Evolutionary conservation across 208 protist genomes (phyloP), one percentile per base, ranked within the genome.

Genomic region (Wallacemonas sp.): DNA sequence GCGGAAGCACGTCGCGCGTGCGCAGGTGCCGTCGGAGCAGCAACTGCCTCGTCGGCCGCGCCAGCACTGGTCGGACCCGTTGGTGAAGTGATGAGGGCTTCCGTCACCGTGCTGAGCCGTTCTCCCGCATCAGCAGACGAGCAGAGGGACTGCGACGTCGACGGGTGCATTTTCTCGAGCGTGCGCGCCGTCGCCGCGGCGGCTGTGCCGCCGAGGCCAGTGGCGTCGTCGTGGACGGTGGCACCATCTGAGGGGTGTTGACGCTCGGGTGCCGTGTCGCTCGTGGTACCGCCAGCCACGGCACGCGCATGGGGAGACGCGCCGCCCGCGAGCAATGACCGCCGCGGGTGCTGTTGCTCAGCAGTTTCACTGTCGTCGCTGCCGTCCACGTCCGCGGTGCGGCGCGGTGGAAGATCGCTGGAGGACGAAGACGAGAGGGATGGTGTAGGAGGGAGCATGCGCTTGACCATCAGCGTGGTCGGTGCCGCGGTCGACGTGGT

Each of bases 351-450:
- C n/a, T n/a, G n/a, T n/a, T n/a, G n/a, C n/a, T n/a, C n/a, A n/a
- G n/a, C n/a, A n/a, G n/a, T n/a, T n/a, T n/a, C n/a, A 8, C 21
- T 4, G 45, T 30, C 0, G 45, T 53, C 45, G 17, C 24, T 29
- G 22, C 5, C 45, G 19, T 26, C 26, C 13, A 13, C 21, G 45
- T 53, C 17, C n/a, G n/a, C n/a, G n/a, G n/a, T n/a, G n/a, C n/a
- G n/a, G n/a, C n/a, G 41, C 9, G 24, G 17, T 19, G 9, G 15
- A 5, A 15, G 30, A 26, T 30, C 50, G 38, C 30, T 38, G n/a
- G 50, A 57, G n/a, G 50, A 57, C 12, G 50, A 57, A 13, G 50
- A 57, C 13, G 50, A 57, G n/a, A 37, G 29, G 6, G 50, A 57
- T 9, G 50, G 50, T 0, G 50, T 57, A 2, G 50, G 50, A n/a